Conservation (phyloP, 2,329 filamentous ascomycete species). For the Trichoderma harzianum region DNA sequence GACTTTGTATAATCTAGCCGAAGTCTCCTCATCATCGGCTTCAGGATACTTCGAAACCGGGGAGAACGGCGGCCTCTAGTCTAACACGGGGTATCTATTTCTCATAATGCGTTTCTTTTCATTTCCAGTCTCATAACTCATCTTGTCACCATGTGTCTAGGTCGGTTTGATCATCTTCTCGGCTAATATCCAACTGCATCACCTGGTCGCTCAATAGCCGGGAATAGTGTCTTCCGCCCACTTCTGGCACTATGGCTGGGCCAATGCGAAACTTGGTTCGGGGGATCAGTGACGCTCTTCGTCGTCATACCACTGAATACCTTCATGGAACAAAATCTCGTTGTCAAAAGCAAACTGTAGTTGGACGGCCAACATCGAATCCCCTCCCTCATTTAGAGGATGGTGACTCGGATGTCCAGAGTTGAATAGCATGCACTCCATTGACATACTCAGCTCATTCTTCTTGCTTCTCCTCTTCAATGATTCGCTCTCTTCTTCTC, state of each 20-base stretch:
- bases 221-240: background rate
- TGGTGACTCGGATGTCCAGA: background rate
- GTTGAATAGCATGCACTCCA: background rate
- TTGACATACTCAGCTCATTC: background rate
- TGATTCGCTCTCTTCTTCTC: slow-evolving; percentile 59
- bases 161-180: background rate
- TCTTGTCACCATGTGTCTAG: too few relatives aligned
- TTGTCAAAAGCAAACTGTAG: background rate
- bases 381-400: background rate
- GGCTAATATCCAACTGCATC: background rate
- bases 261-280: background rate
- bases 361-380: background rate
- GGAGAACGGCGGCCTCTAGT: background rate
- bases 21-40: background rate
- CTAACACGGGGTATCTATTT: background rate
- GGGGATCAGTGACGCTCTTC: background rate
- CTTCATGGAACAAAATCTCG: too few relatives aligned
- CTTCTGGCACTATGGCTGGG: background rate
- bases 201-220: background rate
- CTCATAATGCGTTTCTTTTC: background rate
- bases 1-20: background rate
- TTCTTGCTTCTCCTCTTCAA: slow-evolving; percentile 44
- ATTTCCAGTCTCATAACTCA: background rate
- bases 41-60: background rate
- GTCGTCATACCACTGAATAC: background rate